Base-by-base conservation (phyloP, 2,329 filamentous ascomycete genomes). In the Neodidymelliopsis sp. region DNA sequence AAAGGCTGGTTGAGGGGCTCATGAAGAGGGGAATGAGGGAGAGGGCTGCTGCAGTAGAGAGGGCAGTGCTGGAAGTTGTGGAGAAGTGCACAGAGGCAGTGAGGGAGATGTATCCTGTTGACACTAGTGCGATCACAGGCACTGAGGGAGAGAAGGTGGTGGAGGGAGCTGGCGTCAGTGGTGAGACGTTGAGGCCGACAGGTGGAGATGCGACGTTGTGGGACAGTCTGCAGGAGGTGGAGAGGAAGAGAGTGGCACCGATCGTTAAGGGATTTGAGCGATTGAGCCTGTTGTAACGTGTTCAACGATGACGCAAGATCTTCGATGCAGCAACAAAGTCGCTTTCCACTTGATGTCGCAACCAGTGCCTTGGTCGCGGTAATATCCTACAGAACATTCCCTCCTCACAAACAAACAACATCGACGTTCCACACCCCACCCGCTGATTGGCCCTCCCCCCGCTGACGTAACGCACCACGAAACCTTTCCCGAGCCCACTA, bases 1-100 rank as follows among this genome's bases (percentile, higher is more conserved):
- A 85, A 65, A 76, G 86, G 12, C 79, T 97, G 6, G 82, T 96
- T 0, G 85, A 89, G 57, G 91, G 88, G 0, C 77, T 97, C 49
- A 79, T 91, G 54, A 82, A 91, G 47, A 79, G 94, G 24, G 84
- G 84, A 15, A 97, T 97, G 94, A 81, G 89, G 33, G 94, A 97
- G 77, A 82, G 91, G 38, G 94, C 91, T 4, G 80, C 85, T 11
- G 88, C 90, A 6, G 83, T 96, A 3, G 88, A 94, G 72, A 81
- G 77, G 7, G 81, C 90, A 19, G 84, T 93, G 75, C 80, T 75
- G 4, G 90, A 94, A 56, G 87, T 97, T 0, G 76, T 90, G 8
- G 85, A 83, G 33, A 81, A 84, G 54, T 96, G 90, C 69, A 75
- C 74, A 56, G 78, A 76, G 6, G 87, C 88, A 31, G 79, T 91